phyloP scores from a whole-genome alignment of 2,329 filamentous ascomycete species.

The Fusarium ramigenum region DNA sequence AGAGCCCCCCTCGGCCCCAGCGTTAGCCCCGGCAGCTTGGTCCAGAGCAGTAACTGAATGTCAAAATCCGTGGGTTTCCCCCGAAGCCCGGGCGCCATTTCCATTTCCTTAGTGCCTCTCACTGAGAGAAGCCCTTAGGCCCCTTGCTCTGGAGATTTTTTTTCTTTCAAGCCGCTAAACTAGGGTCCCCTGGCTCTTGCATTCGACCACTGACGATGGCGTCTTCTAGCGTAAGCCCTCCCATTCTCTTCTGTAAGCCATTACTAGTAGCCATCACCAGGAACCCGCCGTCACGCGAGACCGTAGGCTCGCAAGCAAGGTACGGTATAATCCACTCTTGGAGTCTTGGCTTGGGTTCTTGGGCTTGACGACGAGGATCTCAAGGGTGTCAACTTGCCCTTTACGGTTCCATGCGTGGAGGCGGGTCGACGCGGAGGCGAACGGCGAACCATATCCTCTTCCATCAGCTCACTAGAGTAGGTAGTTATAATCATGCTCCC shows the following conservation, averaged over 20 bases:
- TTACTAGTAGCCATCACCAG: constrained; percentile 23
- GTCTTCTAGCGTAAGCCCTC: constrained; percentile 21
- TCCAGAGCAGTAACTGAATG: constrained; percentile 27
- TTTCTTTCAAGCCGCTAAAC: background rate
- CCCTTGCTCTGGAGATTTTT: background rate
- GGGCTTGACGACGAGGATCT: constrained; percentile 6
- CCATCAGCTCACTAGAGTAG: constrained; percentile 8
- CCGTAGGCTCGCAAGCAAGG: constrained; percentile 14
- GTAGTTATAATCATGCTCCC: constrained; percentile 34
- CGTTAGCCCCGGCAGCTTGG: constrained; percentile 19
- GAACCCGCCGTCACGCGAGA: constrained; percentile 38
- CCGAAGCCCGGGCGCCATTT: constrained; percentile 35
- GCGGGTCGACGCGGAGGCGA: constrained; percentile 34
- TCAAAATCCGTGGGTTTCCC: constrained; percentile 31
- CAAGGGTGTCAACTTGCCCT: constrained; percentile 5
- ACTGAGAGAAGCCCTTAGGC: background rate
- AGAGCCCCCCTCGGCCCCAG: constrained; percentile 15
- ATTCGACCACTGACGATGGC: constrained; percentile 18
- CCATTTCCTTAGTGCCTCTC: background rate
- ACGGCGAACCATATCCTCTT: background rate
- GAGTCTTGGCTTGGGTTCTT: background rate
- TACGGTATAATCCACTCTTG: constrained; percentile 3
- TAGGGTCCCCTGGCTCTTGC: constrained; percentile 10
- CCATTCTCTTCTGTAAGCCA: constrained; percentile 18
- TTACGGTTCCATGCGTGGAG: constrained; percentile 24